Evolutionary conservation across 371 early-diverging fungal genomes (phyloP).

Genomic region (Saksenaea vasiformis): DNA sequence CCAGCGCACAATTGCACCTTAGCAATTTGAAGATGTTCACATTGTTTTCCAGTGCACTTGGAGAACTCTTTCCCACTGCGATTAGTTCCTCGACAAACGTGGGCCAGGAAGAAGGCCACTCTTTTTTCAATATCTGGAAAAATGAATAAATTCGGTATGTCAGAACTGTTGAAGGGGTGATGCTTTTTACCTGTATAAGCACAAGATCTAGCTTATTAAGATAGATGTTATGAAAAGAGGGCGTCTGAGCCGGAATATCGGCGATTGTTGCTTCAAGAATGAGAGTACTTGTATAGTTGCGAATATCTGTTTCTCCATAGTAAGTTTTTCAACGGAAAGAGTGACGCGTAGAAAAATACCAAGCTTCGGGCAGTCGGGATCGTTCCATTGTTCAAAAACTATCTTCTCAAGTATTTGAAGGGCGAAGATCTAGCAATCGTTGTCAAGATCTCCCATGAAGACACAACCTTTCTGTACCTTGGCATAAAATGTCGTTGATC

Average conservation of each 20-base stretch:
- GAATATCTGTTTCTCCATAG: conserved; percentile 34
- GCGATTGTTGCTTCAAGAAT: conserved; percentile 56
- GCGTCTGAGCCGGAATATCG: conserved; percentile 2
- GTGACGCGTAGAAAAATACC: conserved; percentile 45
- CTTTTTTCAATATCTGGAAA: conserved; percentile 93
- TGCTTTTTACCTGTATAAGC: conserved; percentile 75
- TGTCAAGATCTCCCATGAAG: neutral
- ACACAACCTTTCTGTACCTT: conserved; percentile 60
- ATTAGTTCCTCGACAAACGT: conserved; percentile 95
- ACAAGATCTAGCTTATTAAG: conserved; percentile 86
- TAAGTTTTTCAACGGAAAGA: conserved; percentile 36
- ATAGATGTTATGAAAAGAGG: conserved; percentile 61
- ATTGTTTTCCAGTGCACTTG: conserved; percentile 93
- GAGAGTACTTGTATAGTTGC: conserved; percentile 78
- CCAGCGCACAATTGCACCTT: conserved; percentile 53
- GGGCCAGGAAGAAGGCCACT: conserved; percentile 99
- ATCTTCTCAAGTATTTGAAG: conserved; percentile 90
- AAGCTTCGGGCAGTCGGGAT: conserved; percentile 78
- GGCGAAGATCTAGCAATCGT: conserved; percentile 78
- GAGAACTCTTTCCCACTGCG: conserved; percentile 75
- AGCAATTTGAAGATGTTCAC: conserved; percentile 92
- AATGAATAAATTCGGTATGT: neutral
- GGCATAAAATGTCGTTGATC: conserved; percentile 69
- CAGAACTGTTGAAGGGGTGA: neutral
- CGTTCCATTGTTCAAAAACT: conserved; percentile 92